Evolutionary conservation across 2,329 filamentous ascomycete genomes (phyloP).

Genomic region (Sphaerulina vaccinii): DNA sequence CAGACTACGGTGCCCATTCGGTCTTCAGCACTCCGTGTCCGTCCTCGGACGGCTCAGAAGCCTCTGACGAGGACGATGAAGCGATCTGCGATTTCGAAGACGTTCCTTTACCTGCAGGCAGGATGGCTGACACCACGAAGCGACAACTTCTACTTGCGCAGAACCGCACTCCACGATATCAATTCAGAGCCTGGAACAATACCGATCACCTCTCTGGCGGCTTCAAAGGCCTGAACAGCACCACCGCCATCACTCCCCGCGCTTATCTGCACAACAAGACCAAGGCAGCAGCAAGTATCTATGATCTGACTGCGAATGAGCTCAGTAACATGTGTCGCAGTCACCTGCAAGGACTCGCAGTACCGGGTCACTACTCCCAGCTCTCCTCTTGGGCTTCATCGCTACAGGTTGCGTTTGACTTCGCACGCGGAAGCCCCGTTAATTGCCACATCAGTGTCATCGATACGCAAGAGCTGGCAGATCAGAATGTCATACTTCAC

Average conservation of each 20-base stretch:
- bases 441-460: slow-evolving; percentile 8
- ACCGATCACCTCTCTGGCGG: background rate
- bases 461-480: slow-evolving; percentile 1
- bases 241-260: slow-evolving; percentile 5
- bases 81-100: background rate
- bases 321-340: background rate
- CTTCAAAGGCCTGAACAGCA: slow-evolving; percentile 1
- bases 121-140: slow-evolving; percentile 8
- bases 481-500: slow-evolving; percentile 1
- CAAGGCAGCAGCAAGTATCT: background rate
- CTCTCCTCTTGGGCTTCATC: slow-evolving; percentile 7
- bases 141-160: slow-evolving; percentile 3
- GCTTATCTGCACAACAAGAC: background rate
- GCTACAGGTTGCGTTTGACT: background rate
- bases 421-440: background rate
- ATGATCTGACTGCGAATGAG: background rate
- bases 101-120: background rate
- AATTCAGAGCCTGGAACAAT: slow-evolving; percentile 10
- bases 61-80: background rate
- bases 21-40: background rate
- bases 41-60: background rate
- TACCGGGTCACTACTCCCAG: background rate
- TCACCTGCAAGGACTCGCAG: background rate
- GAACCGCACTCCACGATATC: slow-evolving; percentile 9
- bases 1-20: background rate